phyloP scores from a whole-genome alignment of 2,329 filamentous ascomycete species.

The Penicillium sp. region DNA sequence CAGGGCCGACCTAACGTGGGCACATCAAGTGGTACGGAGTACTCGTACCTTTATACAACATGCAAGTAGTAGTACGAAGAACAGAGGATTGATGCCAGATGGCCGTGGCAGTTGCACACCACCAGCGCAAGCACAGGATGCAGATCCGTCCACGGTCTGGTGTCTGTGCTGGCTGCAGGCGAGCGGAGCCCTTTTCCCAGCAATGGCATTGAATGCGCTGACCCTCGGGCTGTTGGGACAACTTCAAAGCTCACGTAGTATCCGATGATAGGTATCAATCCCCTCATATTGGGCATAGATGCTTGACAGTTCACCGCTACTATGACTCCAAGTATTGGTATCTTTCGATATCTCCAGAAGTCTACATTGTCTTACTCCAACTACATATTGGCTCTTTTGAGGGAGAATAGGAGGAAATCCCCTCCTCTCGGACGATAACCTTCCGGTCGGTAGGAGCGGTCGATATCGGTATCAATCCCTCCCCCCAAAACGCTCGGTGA shows the following conservation, averaged over 20 bases:
- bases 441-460: background rate
- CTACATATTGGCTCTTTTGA: background rate
- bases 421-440: background rate
- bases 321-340: background rate
- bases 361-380: background rate
- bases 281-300: constrained; percentile 16
- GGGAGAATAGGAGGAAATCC: background rate
- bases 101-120: background rate
- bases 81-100: background rate
- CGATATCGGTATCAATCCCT: background rate
- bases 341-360: background rate
- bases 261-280: background rate
- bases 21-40: background rate
- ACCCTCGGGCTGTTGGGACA: background rate
- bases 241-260: background rate
- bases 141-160: constrained; percentile 5
- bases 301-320: background rate
- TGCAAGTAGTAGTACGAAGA: background rate
- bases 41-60: background rate
- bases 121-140: constrained; percentile 8
- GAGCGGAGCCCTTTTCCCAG: constrained; percentile 1
- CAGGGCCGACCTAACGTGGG: background rate
- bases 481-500: background rate
- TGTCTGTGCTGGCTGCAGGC: constrained; percentile 3
- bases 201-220: background rate